Conservation (phyloP, 345 rosid species). For the Sisymbrium altissimum region DNA sequence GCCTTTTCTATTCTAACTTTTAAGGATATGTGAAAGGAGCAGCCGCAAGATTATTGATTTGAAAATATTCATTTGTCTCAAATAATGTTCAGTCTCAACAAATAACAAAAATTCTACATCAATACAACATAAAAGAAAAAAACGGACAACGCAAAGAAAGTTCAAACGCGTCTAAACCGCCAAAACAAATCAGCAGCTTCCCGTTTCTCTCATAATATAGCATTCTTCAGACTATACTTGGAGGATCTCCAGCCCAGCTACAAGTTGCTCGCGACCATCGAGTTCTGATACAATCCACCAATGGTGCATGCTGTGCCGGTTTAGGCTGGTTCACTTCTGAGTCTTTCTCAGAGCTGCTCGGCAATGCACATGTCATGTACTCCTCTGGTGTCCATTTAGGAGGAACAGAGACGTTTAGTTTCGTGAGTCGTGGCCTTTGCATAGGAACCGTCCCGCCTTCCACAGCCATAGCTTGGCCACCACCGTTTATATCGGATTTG, state of each 20-base stretch:
- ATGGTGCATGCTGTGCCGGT: conserved; percentile 83
- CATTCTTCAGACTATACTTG: conserved; percentile 79
- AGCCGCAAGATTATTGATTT: not conserved
- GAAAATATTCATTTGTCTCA: conserved; percentile 15
- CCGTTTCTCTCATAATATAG: conserved; percentile 26
- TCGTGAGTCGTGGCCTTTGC: conserved; percentile 97
- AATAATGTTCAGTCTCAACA: conserved; percentile 21
- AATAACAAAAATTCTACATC: conserved; percentile 25
- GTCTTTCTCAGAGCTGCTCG: conserved; percentile 53
- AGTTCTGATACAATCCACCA: conserved; percentile 92
- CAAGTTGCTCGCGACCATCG: conserved; percentile 92
- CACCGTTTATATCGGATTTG: conserved; percentile 79
- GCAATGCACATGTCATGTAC: conserved; percentile 64
- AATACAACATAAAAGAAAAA: conserved; percentile 19
- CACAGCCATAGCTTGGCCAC: conserved; percentile 40
- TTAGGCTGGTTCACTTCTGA: conserved; percentile 63
- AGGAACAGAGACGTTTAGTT: conserved; percentile 86
- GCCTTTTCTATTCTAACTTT: too few species aligned
- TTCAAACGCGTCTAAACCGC: conserved; percentile 27
- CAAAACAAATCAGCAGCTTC: conserved; percentile 18
- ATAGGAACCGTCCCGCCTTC: conserved; percentile 52
- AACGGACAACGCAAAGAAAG: conserved; percentile 24
- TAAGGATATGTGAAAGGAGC: too few species aligned
- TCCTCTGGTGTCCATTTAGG: conserved; percentile 99
- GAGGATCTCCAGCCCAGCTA: conserved; percentile 94